Evolutionary conservation across 2,329 filamentous ascomycete species (phyloP).

Genomic region (Xylariomycetidae sp.): DNA sequence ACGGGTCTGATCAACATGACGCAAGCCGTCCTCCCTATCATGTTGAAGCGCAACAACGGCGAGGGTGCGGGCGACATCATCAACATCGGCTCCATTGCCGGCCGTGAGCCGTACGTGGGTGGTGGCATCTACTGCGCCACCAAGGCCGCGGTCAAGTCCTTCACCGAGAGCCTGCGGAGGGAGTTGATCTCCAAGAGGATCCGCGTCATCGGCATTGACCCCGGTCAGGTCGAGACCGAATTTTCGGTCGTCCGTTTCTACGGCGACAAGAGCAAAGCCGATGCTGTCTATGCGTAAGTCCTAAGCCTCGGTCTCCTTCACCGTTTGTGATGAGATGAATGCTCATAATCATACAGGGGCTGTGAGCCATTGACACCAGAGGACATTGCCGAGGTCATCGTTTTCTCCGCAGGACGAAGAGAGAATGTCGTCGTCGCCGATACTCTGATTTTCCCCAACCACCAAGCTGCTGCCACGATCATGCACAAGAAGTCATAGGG

Average conservation of each 20-base stretch:
- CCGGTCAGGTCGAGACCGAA: conserved; percentile 77
- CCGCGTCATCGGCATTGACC: conserved; percentile 69
- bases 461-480: conserved; percentile 50
- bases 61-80: conserved; percentile 91
- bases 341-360: conserved; percentile 18
- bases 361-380: conserved; percentile 68
- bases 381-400: conserved; percentile 73
- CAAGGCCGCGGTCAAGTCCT: conserved; percentile 69
- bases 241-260: conserved; percentile 74
- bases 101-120: conserved; percentile 66
- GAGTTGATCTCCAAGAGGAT: conserved; percentile 68
- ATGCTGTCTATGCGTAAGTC: conserved; percentile 61
- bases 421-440: conserved; percentile 81
- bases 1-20: conserved; percentile 96
- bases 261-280: conserved; percentile 73
- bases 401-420: conserved; percentile 69
- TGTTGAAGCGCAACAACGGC: conserved; percentile 69
- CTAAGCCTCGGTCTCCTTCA: neutral
- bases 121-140: conserved; percentile 77
- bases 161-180: conserved; percentile 66
- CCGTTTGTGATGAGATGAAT: neutral
- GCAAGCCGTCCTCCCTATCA: conserved; percentile 79
- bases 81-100: conserved; percentile 64
- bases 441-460: conserved; percentile 69
- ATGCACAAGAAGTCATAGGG: conserved; percentile 24